Evolutionary conservation across 108 stramenopile species (phyloP).

Genomic region (Skeletonema marinoi): DNA sequence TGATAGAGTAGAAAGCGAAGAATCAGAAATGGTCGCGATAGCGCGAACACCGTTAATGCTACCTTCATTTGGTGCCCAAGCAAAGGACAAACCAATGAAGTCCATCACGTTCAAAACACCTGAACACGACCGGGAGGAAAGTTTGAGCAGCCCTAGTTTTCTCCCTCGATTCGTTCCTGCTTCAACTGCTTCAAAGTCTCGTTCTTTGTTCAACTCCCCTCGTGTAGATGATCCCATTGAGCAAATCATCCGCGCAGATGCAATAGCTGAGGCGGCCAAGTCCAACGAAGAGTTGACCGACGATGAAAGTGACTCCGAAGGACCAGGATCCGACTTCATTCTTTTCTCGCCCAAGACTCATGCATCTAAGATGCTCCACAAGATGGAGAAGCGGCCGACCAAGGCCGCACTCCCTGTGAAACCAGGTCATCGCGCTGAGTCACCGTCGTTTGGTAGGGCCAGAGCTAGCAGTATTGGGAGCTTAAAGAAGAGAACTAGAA

Average conservation of each 20-base stretch:
- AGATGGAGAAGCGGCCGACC: not conserved
- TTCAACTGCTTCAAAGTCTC: conserved; percentile 2
- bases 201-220: conserved; percentile 19
- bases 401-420: not conserved
- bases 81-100: conserved; percentile 21
- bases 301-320: conserved; percentile 35
- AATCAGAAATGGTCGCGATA: conserved; percentile 33
- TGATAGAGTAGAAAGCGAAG: conserved; percentile 22
- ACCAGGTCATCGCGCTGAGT: not conserved
- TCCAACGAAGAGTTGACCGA: conserved; percentile 38
- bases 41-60: not conserved
- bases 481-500: not conserved
- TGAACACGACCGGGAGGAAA: not conserved
- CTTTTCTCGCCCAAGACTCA: conserved; percentile 8
- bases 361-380: not conserved
- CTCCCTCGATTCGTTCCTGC: conserved; percentile 27
- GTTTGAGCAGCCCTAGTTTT: conserved; percentile 6
- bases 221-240: conserved; percentile 12
- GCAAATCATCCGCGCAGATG: conserved; percentile 27
- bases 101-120: conserved; percentile 30
- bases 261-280: conserved; percentile 35
- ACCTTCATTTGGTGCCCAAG: not conserved
- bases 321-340: conserved; percentile 17
- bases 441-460: conserved; percentile 1
- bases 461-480: not conserved